phyloP scores from a whole-genome alignment of 169 alveolate genomes.

The Plasmodium berghei region DNA sequence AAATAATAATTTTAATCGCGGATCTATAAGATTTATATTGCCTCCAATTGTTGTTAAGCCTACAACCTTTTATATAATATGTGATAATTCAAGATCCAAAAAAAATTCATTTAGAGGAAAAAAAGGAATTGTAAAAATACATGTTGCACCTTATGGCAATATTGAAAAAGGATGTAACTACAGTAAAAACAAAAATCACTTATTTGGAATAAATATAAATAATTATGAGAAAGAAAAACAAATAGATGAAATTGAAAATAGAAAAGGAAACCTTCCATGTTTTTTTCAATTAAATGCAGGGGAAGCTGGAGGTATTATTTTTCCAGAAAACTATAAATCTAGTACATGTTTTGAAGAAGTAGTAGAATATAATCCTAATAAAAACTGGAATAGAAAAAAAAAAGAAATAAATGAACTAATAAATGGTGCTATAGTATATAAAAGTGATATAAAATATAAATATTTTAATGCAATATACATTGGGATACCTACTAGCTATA shows the following conservation, averaged over 20 bases:
- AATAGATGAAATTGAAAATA: background rate
- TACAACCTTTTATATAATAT: constrained; percentile 24
- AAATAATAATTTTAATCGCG: constrained; percentile 19
- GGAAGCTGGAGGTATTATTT: constrained; percentile 61
- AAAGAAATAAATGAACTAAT: constrained; percentile 11
- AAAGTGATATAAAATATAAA: constrained; percentile 32
- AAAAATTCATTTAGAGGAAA: constrained; percentile 15
- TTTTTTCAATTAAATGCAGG: constrained; percentile 43
- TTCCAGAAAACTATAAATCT: constrained; percentile 16
- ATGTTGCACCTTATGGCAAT: constrained; percentile 44
- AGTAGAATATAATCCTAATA: constrained; percentile 4
- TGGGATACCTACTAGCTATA: constrained; percentile 28
- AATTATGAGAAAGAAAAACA: background rate
- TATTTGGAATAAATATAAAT: background rate
- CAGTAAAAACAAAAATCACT: background rate
- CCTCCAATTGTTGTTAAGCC: constrained; percentile 24
- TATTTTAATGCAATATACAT: constrained; percentile 37
- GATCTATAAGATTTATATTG: constrained; percentile 26
- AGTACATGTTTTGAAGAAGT: constrained; percentile 56
- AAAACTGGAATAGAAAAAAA: constrained; percentile 32
- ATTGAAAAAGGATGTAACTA: constrained; percentile 43
- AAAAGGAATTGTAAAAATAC: constrained; percentile 35
- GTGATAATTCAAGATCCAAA: constrained; percentile 25
- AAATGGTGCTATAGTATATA: constrained; percentile 28
- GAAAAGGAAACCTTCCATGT: constrained; percentile 8